Evolutionary conservation across 176 grass and related monocot genomes (phyloP).

Genomic region (Typha latifolia): DNA sequence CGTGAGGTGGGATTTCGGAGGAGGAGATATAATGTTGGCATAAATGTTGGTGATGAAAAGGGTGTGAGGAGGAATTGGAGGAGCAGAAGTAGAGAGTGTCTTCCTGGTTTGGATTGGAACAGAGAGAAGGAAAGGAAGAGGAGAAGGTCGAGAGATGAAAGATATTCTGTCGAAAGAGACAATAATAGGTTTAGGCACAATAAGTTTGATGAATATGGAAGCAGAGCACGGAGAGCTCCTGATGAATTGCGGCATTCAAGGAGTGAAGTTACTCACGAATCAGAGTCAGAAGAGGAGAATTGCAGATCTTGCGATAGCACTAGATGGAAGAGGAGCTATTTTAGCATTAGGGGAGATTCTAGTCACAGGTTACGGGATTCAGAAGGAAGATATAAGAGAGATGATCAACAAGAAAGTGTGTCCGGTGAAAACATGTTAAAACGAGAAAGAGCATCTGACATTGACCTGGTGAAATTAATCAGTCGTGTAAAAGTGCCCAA

Average conservation of each 20-base stretch:
- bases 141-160: slow-evolving; percentile 30
- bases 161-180: slow-evolving; percentile 30
- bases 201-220: neutral
- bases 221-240: no score
- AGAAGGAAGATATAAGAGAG: no score
- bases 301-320: neutral
- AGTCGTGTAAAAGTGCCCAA: neutral
- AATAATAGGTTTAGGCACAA: slow-evolving; percentile 27
- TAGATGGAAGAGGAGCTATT: neutral
- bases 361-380: no score
- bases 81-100: slow-evolving; percentile 1
- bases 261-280: no score
- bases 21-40: slow-evolving; percentile 16
- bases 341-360: neutral
- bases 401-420: no score
- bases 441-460: no score
- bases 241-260: no score
- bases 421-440: no score
- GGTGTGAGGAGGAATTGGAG: slow-evolving; percentile 1
- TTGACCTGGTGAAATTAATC: no score
- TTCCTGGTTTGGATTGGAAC: slow-evolving; percentile 10
- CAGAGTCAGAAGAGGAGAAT: neutral
- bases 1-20: neutral
- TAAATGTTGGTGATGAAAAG: slow-evolving; percentile 25
- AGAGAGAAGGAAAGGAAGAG: slow-evolving; percentile 17